Base-by-base conservation (phyloP, 2,329 filamentous ascomycete genomes). In the Clonostachys solani region DNA sequence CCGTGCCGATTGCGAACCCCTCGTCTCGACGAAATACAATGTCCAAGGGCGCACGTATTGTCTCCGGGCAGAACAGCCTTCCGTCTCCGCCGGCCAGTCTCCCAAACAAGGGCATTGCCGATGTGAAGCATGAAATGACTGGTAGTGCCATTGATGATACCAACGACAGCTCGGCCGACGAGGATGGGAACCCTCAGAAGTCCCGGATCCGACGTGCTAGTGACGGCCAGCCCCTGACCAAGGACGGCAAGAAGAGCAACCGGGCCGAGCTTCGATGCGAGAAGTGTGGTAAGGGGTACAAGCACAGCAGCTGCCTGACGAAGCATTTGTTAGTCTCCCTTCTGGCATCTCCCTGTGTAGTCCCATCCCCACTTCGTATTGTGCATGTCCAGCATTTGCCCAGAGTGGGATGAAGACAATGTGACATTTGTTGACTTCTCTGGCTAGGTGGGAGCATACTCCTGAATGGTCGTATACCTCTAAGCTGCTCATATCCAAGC, bases 301-400 rank as follows among this genome's bases (percentile, higher is more conserved):
- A 99, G 84, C 94, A 99, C 81, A 95, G 92, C 84, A 97, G 94
- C 78, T 99, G 94, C 84, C 84, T 99, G 78, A 95, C 89, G 68
- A 99, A 97, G 83, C 94, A 99, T 85, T 87, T 96, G 94, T 97
- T 85, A 83, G 94, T 96, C 79, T 75, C 79, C 83, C 79, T 75
- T 72, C 71, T 72, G 33, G 51, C 47, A 42, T 19, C 29, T 9
- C 8, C 41, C 29, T 40, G 10, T 41, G 36, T 15, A n/a, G 10
- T 37, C 6, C 37, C 18, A 18, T 38, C 36, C 17, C 15, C 36
- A n/a, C 17, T 38, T 38, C 23, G 23, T 38, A 18, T 38, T 18
- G 36, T 38, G 36, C 36, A 38, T n/a, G 36, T 38, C 36, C 36
- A 38, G 36, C 36, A 38, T 38, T 38, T 38, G 17, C 4, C 36